Conservation (phyloP, 768 basidiomycete genomes). For the Pleurotus djamor region DNA sequence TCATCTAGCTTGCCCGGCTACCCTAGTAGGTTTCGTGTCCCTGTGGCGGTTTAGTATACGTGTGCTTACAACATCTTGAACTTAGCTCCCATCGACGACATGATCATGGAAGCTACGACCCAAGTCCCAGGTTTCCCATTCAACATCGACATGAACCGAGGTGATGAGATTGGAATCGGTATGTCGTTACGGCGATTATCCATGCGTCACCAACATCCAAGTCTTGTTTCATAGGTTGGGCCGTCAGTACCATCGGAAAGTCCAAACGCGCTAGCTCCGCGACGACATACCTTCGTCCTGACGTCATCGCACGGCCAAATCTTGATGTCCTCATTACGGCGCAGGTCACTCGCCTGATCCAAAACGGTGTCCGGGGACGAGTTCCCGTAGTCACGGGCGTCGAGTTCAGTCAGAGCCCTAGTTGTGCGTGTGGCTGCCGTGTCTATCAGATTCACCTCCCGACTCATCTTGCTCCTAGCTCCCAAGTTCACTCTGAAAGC, state of each 20-base stretch:
- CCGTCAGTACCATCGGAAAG: background rate
- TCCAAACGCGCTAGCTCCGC: slow-evolving; percentile 19
- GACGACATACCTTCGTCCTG: slow-evolving; percentile 21
- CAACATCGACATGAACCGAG: slow-evolving; percentile 32
- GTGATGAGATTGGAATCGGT: slow-evolving; percentile 31
- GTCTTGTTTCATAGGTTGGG: background rate
- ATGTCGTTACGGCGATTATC: background rate
- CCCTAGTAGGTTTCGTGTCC: background rate
- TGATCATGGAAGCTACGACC: slow-evolving; percentile 22
- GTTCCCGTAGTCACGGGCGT: slow-evolving; percentile 10
- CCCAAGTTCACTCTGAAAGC: background rate
- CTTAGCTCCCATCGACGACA: slow-evolving; percentile 17
- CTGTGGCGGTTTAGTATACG: no score
- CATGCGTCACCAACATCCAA: no score
- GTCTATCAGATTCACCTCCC: no score
- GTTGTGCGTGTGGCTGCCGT: background rate
- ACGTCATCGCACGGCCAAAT: slow-evolving; percentile 18
- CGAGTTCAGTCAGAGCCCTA: slow-evolving; percentile 17
- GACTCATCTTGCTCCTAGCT: background rate
- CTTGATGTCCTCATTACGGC: slow-evolving; percentile 20
- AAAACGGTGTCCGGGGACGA: background rate
- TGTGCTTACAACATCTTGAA: no score
- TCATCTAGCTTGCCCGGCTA: slow-evolving; percentile 27
- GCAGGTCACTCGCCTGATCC: slow-evolving; percentile 13
- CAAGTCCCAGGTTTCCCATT: slow-evolving; percentile 28